phyloP scores from a whole-genome alignment of 192 early-diverging fungal genomes.

The Backusella macrospora region DNA sequence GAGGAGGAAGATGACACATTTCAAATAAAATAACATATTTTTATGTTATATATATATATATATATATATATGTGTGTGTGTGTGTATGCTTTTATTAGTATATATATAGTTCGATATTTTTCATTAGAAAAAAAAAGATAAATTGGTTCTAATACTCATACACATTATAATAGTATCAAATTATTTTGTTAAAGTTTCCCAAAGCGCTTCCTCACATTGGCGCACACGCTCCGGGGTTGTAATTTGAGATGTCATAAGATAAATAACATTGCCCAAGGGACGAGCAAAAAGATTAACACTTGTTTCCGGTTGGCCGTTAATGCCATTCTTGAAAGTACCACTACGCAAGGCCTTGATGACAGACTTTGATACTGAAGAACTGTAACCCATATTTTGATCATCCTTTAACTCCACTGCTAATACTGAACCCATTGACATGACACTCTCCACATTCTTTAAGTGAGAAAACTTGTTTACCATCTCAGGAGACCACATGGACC shows the following conservation, averaged over 20 bases:
- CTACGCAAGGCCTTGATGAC: slow-evolving; percentile 44
- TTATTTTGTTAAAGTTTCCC: slow-evolving; percentile 18
- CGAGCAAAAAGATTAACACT: slow-evolving; percentile 60
- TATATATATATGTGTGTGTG: not conserved
- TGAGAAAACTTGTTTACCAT: slow-evolving; percentile 52
- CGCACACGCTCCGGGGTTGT: slow-evolving; percentile 45
- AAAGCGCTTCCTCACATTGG: slow-evolving; percentile 50
- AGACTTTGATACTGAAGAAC: slow-evolving; percentile 43
- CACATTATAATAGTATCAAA: not conserved
- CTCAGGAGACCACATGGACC: slow-evolving; percentile 45
- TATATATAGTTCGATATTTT: not conserved
- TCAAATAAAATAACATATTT: not conserved
- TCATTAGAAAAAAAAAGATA: not conserved
- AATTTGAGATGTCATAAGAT: slow-evolving; percentile 69
- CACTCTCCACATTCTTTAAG: slow-evolving; percentile 62
- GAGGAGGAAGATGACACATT: not conserved
- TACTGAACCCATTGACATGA: slow-evolving; percentile 69
- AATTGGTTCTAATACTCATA: not conserved
- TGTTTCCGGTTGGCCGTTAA: slow-evolving; percentile 16
- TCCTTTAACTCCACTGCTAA: slow-evolving; percentile 66
- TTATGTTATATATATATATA: not conserved
- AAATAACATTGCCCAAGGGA: slow-evolving; percentile 79
- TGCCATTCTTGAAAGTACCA: slow-evolving; percentile 16
- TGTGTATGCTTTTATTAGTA: not conserved
- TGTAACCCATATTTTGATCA: slow-evolving; percentile 46